Evolutionary conservation across 768 basidiomycete genomes (phyloP).

Genomic region (Boletus edulis): DNA sequence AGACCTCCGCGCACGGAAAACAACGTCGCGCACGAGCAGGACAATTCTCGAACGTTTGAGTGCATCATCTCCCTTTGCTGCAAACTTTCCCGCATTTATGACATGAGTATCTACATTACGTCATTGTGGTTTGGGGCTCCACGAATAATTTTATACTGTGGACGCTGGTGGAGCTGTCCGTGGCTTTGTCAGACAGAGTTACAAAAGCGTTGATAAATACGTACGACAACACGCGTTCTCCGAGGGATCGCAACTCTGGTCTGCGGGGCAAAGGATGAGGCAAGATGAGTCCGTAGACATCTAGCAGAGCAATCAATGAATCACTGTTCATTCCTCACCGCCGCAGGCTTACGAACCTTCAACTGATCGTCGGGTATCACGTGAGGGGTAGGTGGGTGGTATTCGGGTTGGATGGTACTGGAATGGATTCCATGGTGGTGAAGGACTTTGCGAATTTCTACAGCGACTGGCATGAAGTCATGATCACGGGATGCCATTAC

Average conservation of each 20-base stretch:
- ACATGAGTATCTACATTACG: constrained; percentile 13
- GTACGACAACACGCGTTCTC: constrained; percentile 82
- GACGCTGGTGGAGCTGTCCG: constrained; percentile 44
- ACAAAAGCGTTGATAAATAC: constrained; percentile 28
- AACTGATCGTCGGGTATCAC: constrained; percentile 44
- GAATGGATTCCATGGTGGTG: constrained; percentile 94
- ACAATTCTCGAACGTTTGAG: constrained; percentile 58
- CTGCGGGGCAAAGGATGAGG: constrained; percentile 69
- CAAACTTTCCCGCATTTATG: constrained; percentile 70
- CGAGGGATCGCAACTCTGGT: constrained; percentile 61
- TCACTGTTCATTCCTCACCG: neutral
- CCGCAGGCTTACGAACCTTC: constrained; percentile 38
- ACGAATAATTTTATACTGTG: constrained; percentile 39
- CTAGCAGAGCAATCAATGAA: constrained; percentile 29
- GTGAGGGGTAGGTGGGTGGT: constrained; percentile 39
- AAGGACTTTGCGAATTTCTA: constrained; percentile 76
- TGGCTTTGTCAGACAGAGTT: neutral
- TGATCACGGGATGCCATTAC: constrained; percentile 77
- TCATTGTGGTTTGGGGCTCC: constrained; percentile 21
- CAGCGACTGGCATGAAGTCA: constrained; percentile 91
- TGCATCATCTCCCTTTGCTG: constrained; percentile 61
- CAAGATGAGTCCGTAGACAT: constrained; percentile 56
- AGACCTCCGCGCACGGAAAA: constrained; percentile 54
- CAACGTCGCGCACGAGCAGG: constrained; percentile 46
- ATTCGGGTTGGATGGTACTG: constrained; percentile 93